Evolutionary conservation across 2,329 filamentous ascomycete species (phyloP).

Genomic region (Penicillium sp.): DNA sequence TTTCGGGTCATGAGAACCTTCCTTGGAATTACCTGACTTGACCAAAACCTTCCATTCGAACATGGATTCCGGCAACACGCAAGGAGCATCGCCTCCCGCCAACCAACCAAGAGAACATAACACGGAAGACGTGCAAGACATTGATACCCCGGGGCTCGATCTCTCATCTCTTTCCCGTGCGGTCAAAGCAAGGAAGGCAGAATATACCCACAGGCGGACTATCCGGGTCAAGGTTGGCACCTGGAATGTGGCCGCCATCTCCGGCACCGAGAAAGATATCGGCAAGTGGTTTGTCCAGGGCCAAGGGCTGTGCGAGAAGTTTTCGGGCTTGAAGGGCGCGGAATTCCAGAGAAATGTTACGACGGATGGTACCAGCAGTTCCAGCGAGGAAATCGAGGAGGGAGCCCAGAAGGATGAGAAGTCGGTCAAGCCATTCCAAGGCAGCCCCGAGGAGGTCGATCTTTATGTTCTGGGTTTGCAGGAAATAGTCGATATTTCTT

Average conservation of each 20-base stretch:
- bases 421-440: slow-evolving; percentile 40
- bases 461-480: slow-evolving; percentile 89
- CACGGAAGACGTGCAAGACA: slow-evolving; percentile 16
- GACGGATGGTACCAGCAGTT: slow-evolving; percentile 15
- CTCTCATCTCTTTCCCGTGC: slow-evolving; percentile 50
- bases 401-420: slow-evolving; percentile 46
- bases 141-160: slow-evolving; percentile 23
- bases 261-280: slow-evolving; percentile 82
- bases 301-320: slow-evolving; percentile 61
- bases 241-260: slow-evolving; percentile 88
- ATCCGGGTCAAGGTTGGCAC: slow-evolving; percentile 85
- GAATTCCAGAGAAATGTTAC: slow-evolving; percentile 12
- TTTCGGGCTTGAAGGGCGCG: slow-evolving; percentile 50
- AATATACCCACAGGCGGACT: slow-evolving; percentile 71
- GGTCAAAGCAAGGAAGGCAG: slow-evolving; percentile 66
- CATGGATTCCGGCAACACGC: slow-evolving; percentile 3
- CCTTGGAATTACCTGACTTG: background rate
- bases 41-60: background rate
- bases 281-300: slow-evolving; percentile 82
- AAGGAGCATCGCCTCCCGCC: slow-evolving; percentile 5
- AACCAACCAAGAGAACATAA: slow-evolving; percentile 14
- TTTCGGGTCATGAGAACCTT: background rate
- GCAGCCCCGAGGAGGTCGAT: slow-evolving; percentile 61
- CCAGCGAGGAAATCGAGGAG: slow-evolving; percentile 21
- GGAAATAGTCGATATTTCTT: slow-evolving; percentile 82